These are phyloP conservation scores for Prunus mume DNA, from an alignment of 306 rosid genomes.

Conservation along the genomic window DNA sequence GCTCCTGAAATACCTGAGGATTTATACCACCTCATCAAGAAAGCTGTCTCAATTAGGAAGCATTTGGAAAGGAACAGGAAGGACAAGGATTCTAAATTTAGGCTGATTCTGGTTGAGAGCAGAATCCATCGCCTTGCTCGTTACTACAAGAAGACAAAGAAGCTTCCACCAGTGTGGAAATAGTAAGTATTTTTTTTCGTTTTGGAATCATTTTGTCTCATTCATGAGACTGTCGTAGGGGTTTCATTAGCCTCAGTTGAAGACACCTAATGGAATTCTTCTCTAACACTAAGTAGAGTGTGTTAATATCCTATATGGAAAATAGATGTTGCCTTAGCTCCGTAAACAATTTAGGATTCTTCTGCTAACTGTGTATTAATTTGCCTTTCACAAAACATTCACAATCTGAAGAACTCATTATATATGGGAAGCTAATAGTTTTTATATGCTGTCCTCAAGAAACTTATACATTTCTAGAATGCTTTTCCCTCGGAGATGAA, in stretches of 20 bases:
- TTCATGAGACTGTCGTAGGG: not conserved
- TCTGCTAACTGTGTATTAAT: too few relatives aligned
- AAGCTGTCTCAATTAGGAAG: conserved; percentile 6
- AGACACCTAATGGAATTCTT: too few relatives aligned
- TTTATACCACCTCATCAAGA: not conserved
- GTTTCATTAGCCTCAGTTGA: too few relatives aligned
- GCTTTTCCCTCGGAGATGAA: not conserved
- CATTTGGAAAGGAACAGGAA: conserved; percentile 6
- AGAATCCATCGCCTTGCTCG: conserved; percentile 4
- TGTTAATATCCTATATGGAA: not conserved
- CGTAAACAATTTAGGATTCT: not conserved
- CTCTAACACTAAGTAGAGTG: too few relatives aligned
- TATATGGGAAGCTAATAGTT: not conserved
- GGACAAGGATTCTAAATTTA: conserved; percentile 1
- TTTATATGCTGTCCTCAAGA: not conserved
- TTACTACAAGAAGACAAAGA: conserved; percentile 6
- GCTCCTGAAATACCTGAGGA: conserved; percentile 3
- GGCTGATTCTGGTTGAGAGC: conserved; percentile 3
- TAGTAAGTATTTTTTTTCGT: not conserved
- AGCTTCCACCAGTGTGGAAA: conserved; percentile 6
- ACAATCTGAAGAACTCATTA: not conserved
- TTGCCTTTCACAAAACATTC: not conserved
- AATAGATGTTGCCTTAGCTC: not conserved
- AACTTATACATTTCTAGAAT: too few relatives aligned
- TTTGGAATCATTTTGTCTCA: not conserved